Base-by-base conservation (phyloP, 306 rosid species). In the Prunus mira region DNA sequence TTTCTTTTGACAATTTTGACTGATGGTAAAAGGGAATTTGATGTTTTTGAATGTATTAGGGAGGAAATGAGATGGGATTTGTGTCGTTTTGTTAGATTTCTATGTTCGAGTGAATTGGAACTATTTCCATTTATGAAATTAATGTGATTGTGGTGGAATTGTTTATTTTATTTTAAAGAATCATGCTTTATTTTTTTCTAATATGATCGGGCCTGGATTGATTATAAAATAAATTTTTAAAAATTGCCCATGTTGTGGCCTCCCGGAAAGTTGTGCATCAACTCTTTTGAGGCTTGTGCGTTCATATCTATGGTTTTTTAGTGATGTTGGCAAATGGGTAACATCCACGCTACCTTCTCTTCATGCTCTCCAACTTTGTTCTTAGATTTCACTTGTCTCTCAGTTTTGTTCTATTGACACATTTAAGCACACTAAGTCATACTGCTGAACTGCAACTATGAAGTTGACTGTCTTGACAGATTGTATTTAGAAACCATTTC, bases 381-480 rank as follows among this genome's bases (percentile, higher is more conserved):
- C 46, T 9, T 4, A 34, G 11, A 24, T 20, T 12, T 7, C 10
- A n/a, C 10, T 5, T 67, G 15, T 20, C 18, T 20, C 6, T 24
- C 56, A 25, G 41, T 47, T 46, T 47, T 24, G 62, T 24, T 47
- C 1, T 14, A 15, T 12, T 24, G 38, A 20, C 5, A 38, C 43
- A 38, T 38, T 38, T 7, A 38, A 38, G 43, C 43, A 6, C 43
- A 38, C 43, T 49, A 12, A 28, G 12, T 51, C n/a, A 14, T 57
- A n/a, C 7, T 12, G 47, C 19, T 46, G 64, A 32, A 78, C 25
- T 75, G 68, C 14, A 38, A 28, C 14, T 51, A 14, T 51, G 52
- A 71, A 71, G 71, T 77, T 51, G 71, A 20, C 47, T 45, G 56
- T 62, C 50, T 76, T 17, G 55, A 61, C 49, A 25, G 66, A 12